Evolutionary conservation across 805 yeast species (phyloP).

Genomic region (Saturnispora hagleri): DNA sequence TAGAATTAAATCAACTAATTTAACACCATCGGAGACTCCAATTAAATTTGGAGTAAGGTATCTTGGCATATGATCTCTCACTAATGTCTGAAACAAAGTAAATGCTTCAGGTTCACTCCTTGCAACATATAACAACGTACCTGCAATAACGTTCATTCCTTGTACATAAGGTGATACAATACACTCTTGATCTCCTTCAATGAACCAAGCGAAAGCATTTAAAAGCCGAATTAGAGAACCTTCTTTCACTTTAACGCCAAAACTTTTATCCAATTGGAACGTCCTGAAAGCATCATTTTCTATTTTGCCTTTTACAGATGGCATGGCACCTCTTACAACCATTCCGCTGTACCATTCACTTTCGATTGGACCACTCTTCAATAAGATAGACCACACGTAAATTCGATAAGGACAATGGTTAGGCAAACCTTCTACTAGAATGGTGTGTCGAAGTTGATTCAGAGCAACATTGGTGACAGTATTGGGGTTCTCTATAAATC

Average conservation of each 20-base stretch:
- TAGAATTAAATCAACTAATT: conserved; percentile 65
- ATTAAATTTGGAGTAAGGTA: conserved; percentile 68
- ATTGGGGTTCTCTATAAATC: conserved; percentile 36
- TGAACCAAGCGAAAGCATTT: conserved; percentile 51
- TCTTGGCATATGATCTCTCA: conserved; percentile 60
- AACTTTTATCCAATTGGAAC: conserved; percentile 61
- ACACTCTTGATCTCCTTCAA: conserved; percentile 4
- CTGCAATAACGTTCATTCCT: conserved; percentile 81
- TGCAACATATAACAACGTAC: conserved; percentile 70
- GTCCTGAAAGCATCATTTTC: conserved; percentile 62
- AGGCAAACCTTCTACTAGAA: conserved; percentile 39
- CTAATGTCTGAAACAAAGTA: conserved; percentile 53
- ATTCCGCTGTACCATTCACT: conserved; percentile 47
- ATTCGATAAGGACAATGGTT: conserved; percentile 53
- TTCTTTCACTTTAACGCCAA: conserved; percentile 65
- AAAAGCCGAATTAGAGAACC: conserved; percentile 57
- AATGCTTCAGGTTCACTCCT: conserved; percentile 83
- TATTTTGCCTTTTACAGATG: background rate
- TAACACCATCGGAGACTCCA: conserved; percentile 73
- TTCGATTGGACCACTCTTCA: conserved; percentile 51
- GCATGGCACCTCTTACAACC: conserved; percentile 38
- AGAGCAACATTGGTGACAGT: conserved; percentile 39
- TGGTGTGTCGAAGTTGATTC: conserved; percentile 43
- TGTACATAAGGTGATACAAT: conserved; percentile 64
- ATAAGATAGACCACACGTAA: conserved; percentile 73